A percentile compares a stretch with the other conserved stretches of the same genome.
Conservation (phyloP, 2,329 filamentous ascomycete genomes). For the Aspergillus quadrilineatus region DNA sequence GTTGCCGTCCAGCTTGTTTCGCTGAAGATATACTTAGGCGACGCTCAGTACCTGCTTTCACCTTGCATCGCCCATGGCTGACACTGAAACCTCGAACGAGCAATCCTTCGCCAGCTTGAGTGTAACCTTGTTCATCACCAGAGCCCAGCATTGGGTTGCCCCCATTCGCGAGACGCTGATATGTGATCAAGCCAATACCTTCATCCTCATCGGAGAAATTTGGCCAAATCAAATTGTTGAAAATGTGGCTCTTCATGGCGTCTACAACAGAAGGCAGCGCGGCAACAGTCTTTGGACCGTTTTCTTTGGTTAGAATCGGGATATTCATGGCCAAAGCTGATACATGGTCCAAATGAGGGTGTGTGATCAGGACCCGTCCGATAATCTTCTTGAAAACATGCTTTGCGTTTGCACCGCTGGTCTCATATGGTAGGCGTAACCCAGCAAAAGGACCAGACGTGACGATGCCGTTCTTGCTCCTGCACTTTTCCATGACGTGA, state of each 20-base stretch:
- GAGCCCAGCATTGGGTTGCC: slow-evolving; percentile 81
- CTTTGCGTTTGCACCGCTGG: slow-evolving; percentile 73
- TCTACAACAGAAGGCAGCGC: slow-evolving; percentile 85
- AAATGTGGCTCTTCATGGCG: slow-evolving; percentile 89
- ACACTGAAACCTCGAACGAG: slow-evolving; percentile 83
- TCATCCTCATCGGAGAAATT: slow-evolving; percentile 96
- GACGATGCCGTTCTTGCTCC: slow-evolving; percentile 27
- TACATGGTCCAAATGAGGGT: slow-evolving; percentile 95
- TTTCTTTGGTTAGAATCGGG: slow-evolving; percentile 74
- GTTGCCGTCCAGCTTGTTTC: not conserved
- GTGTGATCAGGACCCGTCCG: slow-evolving; percentile 87
- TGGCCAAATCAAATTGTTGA: slow-evolving; percentile 98
- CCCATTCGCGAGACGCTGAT: slow-evolving; percentile 82
- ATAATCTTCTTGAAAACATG: slow-evolving; percentile 77
- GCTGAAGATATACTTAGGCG: slow-evolving; percentile 36
- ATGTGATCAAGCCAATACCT: slow-evolving; percentile 87
- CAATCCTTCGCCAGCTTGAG: slow-evolving; percentile 85
- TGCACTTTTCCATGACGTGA: slow-evolving; percentile 63
- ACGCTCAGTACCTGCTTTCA: slow-evolving; percentile 47
- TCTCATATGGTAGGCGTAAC: slow-evolving; percentile 65
- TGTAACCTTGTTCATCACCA: slow-evolving; percentile 76
- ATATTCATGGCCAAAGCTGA: slow-evolving; percentile 92
- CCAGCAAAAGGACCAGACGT: slow-evolving; percentile 75
- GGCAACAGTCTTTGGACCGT: slow-evolving; percentile 77
- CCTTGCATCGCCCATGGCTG: slow-evolving; percentile 83